Evolutionary conservation across 306 rosid species (phyloP).

Genomic region (Cicer pinnatifidum): DNA sequence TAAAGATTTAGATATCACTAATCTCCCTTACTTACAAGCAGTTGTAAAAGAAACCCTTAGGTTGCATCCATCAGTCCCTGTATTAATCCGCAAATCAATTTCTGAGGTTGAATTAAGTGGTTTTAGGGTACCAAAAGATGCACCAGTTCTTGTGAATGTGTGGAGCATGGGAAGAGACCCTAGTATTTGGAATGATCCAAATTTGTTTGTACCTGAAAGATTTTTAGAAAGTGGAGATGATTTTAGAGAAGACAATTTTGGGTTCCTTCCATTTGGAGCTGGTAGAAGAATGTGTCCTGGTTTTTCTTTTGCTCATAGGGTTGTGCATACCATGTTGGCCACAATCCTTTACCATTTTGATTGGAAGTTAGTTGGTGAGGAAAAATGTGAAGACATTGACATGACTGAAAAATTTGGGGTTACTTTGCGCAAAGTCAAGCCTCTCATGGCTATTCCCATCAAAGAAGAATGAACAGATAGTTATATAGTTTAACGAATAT

Average conservation of each 20-base stretch:
- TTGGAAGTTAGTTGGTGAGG: constrained; percentile 32
- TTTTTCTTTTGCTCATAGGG: background rate
- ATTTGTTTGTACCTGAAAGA: constrained; percentile 42
- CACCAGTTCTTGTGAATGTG: constrained; percentile 35
- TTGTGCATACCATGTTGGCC: constrained; percentile 8
- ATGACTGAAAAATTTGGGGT: constrained; percentile 30
- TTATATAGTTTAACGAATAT: no score
- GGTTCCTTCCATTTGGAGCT: constrained; percentile 43
- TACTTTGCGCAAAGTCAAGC: constrained; percentile 26
- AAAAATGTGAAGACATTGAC: constrained; percentile 13
- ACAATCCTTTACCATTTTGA: background rate
- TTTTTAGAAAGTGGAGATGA: constrained; percentile 11
- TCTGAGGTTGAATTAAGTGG: constrained; percentile 14
- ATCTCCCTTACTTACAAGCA: constrained; percentile 44
- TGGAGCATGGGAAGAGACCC: constrained; percentile 47
- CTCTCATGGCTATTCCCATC: no score
- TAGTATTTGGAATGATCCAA: constrained; percentile 20
- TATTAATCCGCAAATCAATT: constrained; percentile 36
- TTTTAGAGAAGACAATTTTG: constrained; percentile 27
- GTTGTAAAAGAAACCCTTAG: constrained; percentile 45
- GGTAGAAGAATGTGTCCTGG: constrained; percentile 49
- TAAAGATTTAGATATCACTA: constrained; percentile 31
- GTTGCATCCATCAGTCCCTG: constrained; percentile 47
- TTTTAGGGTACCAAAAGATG: constrained; percentile 24
- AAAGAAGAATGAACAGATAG: no score